Percentiles rank a stretch among this genome's conserved stretches.
phyloP scores from a whole-genome alignment of 805 yeast species.

The Brettanomyces bruxellensis region DNA sequence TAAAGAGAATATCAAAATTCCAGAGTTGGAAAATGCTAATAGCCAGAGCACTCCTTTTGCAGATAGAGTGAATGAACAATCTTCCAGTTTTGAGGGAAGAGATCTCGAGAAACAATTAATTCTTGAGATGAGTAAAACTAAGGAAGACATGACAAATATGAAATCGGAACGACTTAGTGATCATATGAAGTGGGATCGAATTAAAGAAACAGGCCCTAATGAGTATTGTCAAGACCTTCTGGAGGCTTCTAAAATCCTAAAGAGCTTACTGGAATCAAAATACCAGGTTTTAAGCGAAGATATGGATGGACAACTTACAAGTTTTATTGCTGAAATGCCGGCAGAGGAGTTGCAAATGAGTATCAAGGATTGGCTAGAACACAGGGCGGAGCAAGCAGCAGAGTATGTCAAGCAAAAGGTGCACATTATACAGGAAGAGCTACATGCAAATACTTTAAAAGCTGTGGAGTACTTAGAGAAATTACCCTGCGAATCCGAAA shows the following conservation, averaged over 20 bases:
- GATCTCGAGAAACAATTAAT: not conserved
- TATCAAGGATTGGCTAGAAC: conserved; percentile 58
- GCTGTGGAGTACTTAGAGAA: conserved; percentile 37
- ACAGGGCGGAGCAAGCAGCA: conserved; percentile 47
- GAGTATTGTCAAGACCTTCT: conserved; percentile 21
- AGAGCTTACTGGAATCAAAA: conserved; percentile 22
- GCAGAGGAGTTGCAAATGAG: conserved; percentile 60
- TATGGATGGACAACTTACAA: conserved; percentile 53
- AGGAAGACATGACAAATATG: not conserved
- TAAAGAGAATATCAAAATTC: not conserved
- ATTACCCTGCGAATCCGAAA: conserved; percentile 23
- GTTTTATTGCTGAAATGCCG: conserved; percentile 62
- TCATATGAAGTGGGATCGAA: conserved; percentile 17
- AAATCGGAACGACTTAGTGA: no score
- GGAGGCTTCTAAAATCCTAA: conserved; percentile 21
- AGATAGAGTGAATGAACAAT: no score
- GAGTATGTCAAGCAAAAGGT: conserved; percentile 37
- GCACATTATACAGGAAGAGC: conserved; percentile 36
- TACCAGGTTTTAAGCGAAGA: conserved; percentile 45
- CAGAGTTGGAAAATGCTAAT: not conserved
- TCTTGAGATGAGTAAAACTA: not conserved
- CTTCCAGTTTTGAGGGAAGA: not conserved
- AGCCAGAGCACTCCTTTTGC: not conserved
- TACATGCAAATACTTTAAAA: conserved; percentile 37
- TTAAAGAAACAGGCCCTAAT: conserved; percentile 21